Conservation (phyloP, 345 rosid species). For the Laguncularia racemosa region DNA sequence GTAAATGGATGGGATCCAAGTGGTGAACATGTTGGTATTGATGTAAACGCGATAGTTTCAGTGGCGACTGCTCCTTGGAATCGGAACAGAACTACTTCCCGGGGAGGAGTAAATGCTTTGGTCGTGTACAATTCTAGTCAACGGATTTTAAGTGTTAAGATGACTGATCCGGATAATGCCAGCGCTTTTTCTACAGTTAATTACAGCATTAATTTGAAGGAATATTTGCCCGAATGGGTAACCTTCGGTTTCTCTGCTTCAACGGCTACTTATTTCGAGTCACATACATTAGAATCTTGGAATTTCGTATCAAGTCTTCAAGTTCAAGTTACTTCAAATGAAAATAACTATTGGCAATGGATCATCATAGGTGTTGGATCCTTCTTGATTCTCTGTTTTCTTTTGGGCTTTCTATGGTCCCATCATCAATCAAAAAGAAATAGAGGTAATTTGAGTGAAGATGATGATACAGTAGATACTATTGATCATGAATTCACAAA, state of each 20-base stretch:
- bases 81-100: neutral
- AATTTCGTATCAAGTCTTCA: neutral
- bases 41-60: conserved; percentile 1
- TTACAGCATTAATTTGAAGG: neutral
- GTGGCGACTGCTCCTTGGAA: neutral
- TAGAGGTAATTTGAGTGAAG: too few species aligned
- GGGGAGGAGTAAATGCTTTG: neutral
- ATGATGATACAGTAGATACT: neutral
- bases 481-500: neutral
- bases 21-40: neutral
- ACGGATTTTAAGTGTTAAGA: neutral
- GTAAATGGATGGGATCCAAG: too few species aligned
- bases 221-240: conserved; percentile 1
- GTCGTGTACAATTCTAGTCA: neutral
- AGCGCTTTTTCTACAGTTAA: neutral
- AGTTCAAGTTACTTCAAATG: neutral
- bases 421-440: too few species aligned
- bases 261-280: neutral
- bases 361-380: too few species aligned
- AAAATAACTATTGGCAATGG: too few species aligned
- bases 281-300: conserved; percentile 3
- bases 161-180: neutral
- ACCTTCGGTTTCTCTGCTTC: conserved; percentile 4
- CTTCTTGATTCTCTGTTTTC: too few species aligned
- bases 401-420: too few species aligned